Base-by-base conservation (phyloP, 768 basidiomycete genomes). In the Lactarius sp. region DNA sequence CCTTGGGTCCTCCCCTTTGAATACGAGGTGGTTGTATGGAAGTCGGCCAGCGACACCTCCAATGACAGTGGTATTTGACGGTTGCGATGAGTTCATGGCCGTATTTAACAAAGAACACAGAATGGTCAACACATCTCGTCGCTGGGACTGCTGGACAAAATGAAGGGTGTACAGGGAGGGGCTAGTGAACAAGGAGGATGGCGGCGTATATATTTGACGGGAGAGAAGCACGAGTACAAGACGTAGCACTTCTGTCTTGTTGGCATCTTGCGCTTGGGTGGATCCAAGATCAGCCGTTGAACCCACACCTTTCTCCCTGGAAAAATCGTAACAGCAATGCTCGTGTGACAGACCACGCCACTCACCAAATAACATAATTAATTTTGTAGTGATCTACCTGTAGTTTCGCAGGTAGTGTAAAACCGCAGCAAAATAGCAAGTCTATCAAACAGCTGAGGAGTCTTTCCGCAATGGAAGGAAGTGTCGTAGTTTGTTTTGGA, bases 61-160 rank as follows among this genome's bases (percentile, higher is more conserved):
- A 56, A 92, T 83, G 20, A 80, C 80, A 52, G 78, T 82, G 49
- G 76, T 76, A 51, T 74, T 80, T 27, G 77, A 74, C 37, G 73
- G 68, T 59, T 77, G 78, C 41, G 85, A 74, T 0, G 87, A 83
- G 73, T 88, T 91, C 81, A 92, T 83, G 59, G 86, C 85, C 10
- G 92, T 96, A 72, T 99, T 99, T 63, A 99, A 78, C 51, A 97
- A 77, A 4, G 95, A 98, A 75, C 96, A 99, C 8, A 99, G 77
- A 33, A 98, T 77, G 4, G 95, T 94, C 60, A 99, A 80, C n/a
- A 95, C 87, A 69, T 94, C 83, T 49, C 89, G 83, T 60, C 93
- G 82, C 63, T 87, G 80, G 58, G 85, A 83, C 73, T 85, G 79
- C 73, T 92, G 89, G 10, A 89, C 87, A 52, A 92, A 79, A 71